These are phyloP conservation scores for Suhomyces emberorum DNA, from an alignment of 805 yeast species.

Conservation along the genomic window DNA sequence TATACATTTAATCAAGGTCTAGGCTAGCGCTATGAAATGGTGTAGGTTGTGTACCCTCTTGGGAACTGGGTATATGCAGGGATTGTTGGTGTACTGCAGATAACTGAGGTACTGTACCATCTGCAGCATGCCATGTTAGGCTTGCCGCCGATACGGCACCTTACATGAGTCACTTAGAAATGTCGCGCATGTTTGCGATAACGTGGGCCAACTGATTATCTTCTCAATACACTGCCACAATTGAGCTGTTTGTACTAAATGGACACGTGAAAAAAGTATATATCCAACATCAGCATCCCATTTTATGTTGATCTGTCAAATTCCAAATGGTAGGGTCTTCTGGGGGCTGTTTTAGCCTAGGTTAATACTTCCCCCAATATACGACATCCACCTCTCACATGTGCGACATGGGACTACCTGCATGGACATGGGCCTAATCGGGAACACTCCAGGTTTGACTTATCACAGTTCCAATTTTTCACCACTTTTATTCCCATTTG, in stretches of 20 bases:
- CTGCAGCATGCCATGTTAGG: background rate
- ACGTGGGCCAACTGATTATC: no score
- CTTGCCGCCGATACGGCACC: slow-evolving; percentile 1
- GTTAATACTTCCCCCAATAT: no score
- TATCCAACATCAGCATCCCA: no score
- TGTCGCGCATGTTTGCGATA: no score
- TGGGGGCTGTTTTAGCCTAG: no score
- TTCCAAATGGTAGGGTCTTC: no score
- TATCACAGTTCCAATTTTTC: no score
- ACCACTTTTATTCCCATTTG: background rate
- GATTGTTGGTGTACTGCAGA: background rate
- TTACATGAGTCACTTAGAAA: slow-evolving; percentile 11
- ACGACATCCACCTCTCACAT: background rate
- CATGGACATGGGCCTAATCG: background rate
- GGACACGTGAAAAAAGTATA: no score
- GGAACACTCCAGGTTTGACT: background rate
- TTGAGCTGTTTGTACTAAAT: no score
- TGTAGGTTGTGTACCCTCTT: background rate
- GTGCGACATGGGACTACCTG: background rate
- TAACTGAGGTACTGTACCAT: background rate
- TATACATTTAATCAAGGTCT: background rate
- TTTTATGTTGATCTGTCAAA: no score
- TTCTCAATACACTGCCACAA: no score
- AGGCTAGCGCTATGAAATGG: background rate
- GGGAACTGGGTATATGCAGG: background rate